A percentile compares a stretch with the other conserved stretches of the same genome.
phyloP scores from a whole-genome alignment of 352 stramenopile species.

The Pythium monospermum region DNA sequence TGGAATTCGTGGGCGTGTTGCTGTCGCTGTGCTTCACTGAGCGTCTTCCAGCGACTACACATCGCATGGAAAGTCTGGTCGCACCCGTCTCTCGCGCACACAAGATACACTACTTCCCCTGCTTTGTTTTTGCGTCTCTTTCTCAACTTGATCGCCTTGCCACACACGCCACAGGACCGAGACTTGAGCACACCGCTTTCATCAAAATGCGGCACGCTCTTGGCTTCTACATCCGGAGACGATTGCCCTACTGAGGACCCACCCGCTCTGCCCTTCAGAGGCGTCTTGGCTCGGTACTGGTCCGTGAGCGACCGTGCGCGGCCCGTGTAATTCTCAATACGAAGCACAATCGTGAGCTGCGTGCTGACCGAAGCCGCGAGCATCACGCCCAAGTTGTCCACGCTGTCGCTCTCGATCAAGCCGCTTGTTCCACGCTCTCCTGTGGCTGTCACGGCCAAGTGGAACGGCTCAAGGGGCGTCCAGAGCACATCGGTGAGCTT shows the following conservation, averaged over 20 bases:
- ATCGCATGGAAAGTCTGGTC: conserved; percentile 51
- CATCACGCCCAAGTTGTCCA: conserved; percentile 55
- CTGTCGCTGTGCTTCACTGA: conserved; percentile 25
- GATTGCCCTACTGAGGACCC: not conserved
- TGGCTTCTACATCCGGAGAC: conserved; percentile 9
- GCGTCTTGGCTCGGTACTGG: conserved; percentile 34
- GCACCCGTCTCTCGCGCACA: conserved; percentile 46
- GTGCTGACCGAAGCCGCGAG: conserved; percentile 42
- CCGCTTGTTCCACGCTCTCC: conserved; percentile 38
- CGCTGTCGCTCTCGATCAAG: conserved; percentile 45
- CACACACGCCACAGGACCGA: conserved; percentile 46
- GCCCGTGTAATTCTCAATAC: conserved; percentile 57
- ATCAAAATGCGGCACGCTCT: conserved; percentile 50
- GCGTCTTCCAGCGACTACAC: conserved; percentile 59
- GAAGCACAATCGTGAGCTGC: conserved; percentile 41
- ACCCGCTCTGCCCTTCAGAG: not conserved
- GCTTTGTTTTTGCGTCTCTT: conserved; percentile 6
- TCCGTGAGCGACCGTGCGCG: conserved; percentile 31
- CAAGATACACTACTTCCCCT: conserved; percentile 19
- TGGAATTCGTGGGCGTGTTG: conserved; percentile 30
- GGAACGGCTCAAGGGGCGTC: conserved; percentile 44
- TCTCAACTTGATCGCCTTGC: conserved; percentile 39
- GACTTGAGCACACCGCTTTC: conserved; percentile 44
- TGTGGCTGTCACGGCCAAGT: conserved; percentile 33
- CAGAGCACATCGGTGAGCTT: conserved; percentile 48